These are phyloP conservation scores for Heritiera littoralis DNA, from an alignment of 345 rosid genomes.

Conservation along the genomic window DNA sequence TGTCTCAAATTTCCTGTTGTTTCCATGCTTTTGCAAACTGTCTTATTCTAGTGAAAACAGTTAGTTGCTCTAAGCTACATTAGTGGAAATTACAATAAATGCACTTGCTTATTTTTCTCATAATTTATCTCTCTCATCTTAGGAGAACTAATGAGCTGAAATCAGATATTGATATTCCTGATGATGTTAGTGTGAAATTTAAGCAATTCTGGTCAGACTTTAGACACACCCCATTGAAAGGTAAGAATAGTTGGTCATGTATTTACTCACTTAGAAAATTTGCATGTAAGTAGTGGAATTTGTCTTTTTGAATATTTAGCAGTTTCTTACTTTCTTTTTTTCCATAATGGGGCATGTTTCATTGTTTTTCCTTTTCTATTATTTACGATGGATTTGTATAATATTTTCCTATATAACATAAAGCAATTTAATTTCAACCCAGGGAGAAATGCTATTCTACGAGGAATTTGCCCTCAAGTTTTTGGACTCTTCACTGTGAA, in stretches of 20 bases:
- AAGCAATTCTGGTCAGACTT: conserved; percentile 83
- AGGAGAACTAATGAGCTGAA: conserved; percentile 91
- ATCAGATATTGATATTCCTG: conserved; percentile 69
- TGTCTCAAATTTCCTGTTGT: background rate
- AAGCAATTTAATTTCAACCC: conserved; percentile 11
- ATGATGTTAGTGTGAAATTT: conserved; percentile 61
- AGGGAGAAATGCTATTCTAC: conserved; percentile 90
- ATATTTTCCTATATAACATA: background rate
- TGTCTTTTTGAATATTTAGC: background rate
- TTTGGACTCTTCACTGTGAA: conserved; percentile 99
- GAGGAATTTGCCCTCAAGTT: conserved; percentile 89
- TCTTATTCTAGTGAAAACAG: conserved; percentile 1
- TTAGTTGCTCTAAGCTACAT: background rate
- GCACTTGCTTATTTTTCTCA: background rate
- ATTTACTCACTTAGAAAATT: conserved; percentile 2
- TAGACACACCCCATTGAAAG: conserved; percentile 67
- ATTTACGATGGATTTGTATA: background rate
- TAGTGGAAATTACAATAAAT: conserved; percentile 1
- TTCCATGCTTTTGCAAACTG: background rate
- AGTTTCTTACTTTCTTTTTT: background rate
- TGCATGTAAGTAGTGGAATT: background rate
- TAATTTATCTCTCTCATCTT: conserved; percentile 3
- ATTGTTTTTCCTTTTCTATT: background rate
- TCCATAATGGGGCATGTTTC: background rate
- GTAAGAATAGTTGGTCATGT: conserved; percentile 33